phyloP scores from a whole-genome alignment of 164 flowering plant genomes.

The Vitis rotundifolia region DNA sequence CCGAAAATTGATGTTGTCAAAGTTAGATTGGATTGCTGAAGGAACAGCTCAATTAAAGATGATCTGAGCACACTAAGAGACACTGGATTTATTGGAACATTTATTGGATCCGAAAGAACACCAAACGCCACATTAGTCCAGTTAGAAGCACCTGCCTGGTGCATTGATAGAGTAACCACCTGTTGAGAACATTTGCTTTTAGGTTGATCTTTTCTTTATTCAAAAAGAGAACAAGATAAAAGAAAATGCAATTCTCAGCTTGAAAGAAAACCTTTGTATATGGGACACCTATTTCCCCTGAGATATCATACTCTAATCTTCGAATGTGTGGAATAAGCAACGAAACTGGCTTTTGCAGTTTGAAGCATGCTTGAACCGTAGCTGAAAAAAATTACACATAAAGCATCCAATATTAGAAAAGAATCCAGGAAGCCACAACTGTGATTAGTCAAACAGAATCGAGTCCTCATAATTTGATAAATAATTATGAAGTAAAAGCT shows the following conservation, averaged over 20 bases:
- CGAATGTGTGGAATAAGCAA: conserved; percentile 47
- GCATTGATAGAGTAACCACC: conserved; percentile 74
- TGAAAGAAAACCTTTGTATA: conserved; percentile 45
- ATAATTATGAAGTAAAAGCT: background rate
- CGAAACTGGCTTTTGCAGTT: conserved; percentile 51
- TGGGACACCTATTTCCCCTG: conserved; percentile 60
- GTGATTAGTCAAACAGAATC: background rate
- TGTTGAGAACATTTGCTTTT: conserved; percentile 19
- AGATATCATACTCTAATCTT: conserved; percentile 61
- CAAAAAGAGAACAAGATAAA: conserved; percentile 1
- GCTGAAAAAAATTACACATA: conserved; percentile 39
- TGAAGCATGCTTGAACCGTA: conserved; percentile 60
- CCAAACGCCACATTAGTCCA: conserved; percentile 71
- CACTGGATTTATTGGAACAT: conserved; percentile 43
- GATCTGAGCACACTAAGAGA: conserved; percentile 59
- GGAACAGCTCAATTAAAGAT: conserved; percentile 59
- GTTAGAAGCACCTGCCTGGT: conserved; percentile 40
- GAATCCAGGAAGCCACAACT: background rate
- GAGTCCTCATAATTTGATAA: background rate
- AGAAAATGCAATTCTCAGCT: background rate
- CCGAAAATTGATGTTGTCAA: conserved; percentile 61
- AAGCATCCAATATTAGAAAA: background rate
- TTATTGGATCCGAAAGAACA: conserved; percentile 59
- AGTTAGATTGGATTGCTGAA: conserved; percentile 53
- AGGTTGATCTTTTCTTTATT: background rate